phyloP scores from a whole-genome alignment of 1,284 basidiomycete genomes.

The Thelephora terrestris region DNA sequence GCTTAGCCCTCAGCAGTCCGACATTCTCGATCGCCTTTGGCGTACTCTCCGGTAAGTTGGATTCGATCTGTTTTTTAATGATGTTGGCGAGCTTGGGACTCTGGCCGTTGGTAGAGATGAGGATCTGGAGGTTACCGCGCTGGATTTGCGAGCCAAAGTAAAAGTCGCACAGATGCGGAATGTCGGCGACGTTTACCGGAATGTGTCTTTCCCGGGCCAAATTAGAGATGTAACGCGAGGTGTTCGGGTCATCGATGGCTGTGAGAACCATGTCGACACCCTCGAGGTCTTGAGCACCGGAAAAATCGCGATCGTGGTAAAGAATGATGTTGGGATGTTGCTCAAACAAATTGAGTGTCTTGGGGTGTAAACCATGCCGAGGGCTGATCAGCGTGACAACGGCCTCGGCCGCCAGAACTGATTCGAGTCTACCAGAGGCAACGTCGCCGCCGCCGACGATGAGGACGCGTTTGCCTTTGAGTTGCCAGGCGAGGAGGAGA shows the following conservation, averaged over 20 bases:
- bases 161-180: slow-evolving; percentile 93
- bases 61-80: slow-evolving; percentile 65
- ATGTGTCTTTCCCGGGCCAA: slow-evolving; percentile 64
- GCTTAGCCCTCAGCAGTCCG: slow-evolving; percentile 55
- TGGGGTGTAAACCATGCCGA: slow-evolving; percentile 46
- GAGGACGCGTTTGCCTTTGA: slow-evolving; percentile 72
- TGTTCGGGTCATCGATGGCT: slow-evolving; percentile 79
- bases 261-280: slow-evolving; percentile 88
- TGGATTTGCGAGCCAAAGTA: slow-evolving; percentile 96
- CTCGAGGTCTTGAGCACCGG: slow-evolving; percentile 44
- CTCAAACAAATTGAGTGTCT: slow-evolving; percentile 28
- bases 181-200: slow-evolving; percentile 94
- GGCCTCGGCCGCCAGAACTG: slow-evolving; percentile 54
- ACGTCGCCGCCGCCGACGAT: slow-evolving; percentile 88
- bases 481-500: slow-evolving; percentile 80
- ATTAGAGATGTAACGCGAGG: slow-evolving; percentile 63
- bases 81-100: slow-evolving; percentile 88
- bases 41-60: slow-evolving; percentile 58
- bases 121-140: slow-evolving; percentile 85
- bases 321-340: slow-evolving; percentile 48
- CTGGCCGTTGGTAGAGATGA: slow-evolving; percentile 94
- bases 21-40: slow-evolving; percentile 79
- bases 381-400: slow-evolving; percentile 58
- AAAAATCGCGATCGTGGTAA: slow-evolving; percentile 62
- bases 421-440: slow-evolving; percentile 69